Base-by-base conservation (phyloP, 2,329 filamentous ascomycete species). In the Alternaria arbusti region DNA sequence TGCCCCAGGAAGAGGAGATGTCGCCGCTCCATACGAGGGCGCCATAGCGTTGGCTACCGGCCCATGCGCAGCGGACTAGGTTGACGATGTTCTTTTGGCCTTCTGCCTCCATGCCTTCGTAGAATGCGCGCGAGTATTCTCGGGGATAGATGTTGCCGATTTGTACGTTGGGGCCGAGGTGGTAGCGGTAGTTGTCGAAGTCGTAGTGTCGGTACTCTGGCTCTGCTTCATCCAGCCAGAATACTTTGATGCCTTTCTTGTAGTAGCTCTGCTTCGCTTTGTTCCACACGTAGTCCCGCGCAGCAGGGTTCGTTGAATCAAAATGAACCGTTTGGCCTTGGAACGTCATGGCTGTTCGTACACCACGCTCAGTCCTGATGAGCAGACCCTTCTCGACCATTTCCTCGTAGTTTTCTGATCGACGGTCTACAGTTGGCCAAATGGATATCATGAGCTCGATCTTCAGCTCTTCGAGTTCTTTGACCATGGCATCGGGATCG, bases 181-280 rank as follows among this genome's bases (percentile, higher is more conserved):
- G 82, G 75, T 90, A 90, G 17, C 88, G 85, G 73, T 88, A 91
- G 66, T 87, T 87, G 59, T 91, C 89, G 70, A 90, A 91, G 72
- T 91, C 88, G 73, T 91, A 91, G 11, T 83, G 82, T 0, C 79
- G 82, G 69, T 90, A 91, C 72, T 91, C 89, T 0, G 89, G 89
- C 69, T 91, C 89, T 0, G 89, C 89, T 73, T 91, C 89, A 67
- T 91, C 89, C 0, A 91, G 83, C 89, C 89, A 91, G 76, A 91
- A 91, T 0, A 86, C 78, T 62, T 85, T 84, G 75, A 91, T 87
- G 2, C 89, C 89, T 57, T 86, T 86, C 52, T 83, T 77, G 69
- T 86, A 87, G 78, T 91, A 91, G 73, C 90, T 88, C 57, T 84
- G 69, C 72, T 87, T 88, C 1, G 81, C 85, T 57, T 85, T 86